These are phyloP conservation scores for Naganishia randhawae DNA, from an alignment of 768 basidiomycete species.

Conservation along the genomic window DNA sequence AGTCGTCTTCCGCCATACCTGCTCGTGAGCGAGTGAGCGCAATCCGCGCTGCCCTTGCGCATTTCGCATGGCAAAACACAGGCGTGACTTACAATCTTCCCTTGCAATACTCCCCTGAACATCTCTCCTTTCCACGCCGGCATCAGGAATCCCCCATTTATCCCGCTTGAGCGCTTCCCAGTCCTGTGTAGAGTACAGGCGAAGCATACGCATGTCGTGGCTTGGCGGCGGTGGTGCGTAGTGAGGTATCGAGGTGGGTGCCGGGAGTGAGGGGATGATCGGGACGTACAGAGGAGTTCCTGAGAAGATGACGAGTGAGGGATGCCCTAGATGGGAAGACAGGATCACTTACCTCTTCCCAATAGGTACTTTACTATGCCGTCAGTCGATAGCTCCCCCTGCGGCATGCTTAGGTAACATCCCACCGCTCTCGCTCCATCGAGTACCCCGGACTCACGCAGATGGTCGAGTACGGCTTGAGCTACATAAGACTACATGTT, in stretches of 20 bases:
- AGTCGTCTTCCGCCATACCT: constrained; percentile 1
- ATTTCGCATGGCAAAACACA: background rate
- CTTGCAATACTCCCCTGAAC: background rate
- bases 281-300: constrained; percentile 27
- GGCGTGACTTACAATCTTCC: constrained; percentile 22
- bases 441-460: constrained; percentile 13
- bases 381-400: constrained; percentile 21
- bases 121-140: background rate
- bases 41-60: too few relatives aligned
- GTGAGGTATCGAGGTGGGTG: background rate
- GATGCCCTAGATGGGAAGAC: background rate
- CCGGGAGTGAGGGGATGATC: constrained; percentile 15
- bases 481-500: constrained; percentile 1
- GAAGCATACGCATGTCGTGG: constrained; percentile 28
- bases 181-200: constrained; percentile 24
- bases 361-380: constrained; percentile 22
- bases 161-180: constrained; percentile 1
- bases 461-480: background rate
- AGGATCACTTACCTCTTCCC: constrained; percentile 4
- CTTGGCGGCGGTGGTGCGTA: constrained; percentile 18
- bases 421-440: constrained; percentile 13
- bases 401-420: constrained; percentile 30
- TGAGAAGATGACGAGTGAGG: background rate
- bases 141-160: constrained; percentile 32
- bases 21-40: too few relatives aligned